phyloP scores from a whole-genome alignment of 768 basidiomycete species.

The Rhizopogon rudus region DNA sequence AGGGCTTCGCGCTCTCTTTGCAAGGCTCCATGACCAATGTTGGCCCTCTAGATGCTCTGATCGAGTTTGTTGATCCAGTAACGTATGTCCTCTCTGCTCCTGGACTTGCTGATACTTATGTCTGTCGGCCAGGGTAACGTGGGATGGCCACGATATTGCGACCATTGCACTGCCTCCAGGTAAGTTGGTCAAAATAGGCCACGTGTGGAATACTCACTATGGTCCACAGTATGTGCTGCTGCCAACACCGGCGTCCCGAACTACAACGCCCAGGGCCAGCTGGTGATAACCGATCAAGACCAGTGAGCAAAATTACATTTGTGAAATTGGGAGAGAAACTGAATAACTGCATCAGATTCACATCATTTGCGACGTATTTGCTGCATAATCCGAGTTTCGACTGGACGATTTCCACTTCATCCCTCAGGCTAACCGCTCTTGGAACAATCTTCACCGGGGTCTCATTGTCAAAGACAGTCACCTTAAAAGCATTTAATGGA shows the following conservation, averaged over 20 bases:
- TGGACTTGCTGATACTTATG: not conserved
- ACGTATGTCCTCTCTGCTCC: constrained; percentile 33
- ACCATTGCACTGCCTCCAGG: constrained; percentile 57
- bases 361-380: constrained; percentile 58
- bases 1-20: constrained; percentile 59
- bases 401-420: constrained; percentile 68
- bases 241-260: constrained; percentile 65
- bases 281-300: constrained; percentile 51
- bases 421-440: constrained; percentile 57
- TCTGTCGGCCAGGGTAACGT: constrained; percentile 41
- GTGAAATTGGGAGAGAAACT: not conserved
- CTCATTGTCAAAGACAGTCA: constrained; percentile 51
- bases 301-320: constrained; percentile 30
- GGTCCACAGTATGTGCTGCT: constrained; percentile 51
- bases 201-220: not conserved
- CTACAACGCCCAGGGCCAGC: constrained; percentile 44
- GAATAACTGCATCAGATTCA: constrained; percentile 39
- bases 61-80: constrained; percentile 60
- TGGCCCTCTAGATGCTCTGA: constrained; percentile 66
- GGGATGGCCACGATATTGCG: constrained; percentile 61
- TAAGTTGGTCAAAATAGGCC: constrained; percentile 17
- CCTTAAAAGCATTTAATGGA: constrained; percentile 67
- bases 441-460: constrained; percentile 68
- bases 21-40: constrained; percentile 55
- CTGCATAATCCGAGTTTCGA: constrained; percentile 60